Base-by-base conservation (phyloP, 139 green algal species). In the Chlamydomonas applanata region DNA sequence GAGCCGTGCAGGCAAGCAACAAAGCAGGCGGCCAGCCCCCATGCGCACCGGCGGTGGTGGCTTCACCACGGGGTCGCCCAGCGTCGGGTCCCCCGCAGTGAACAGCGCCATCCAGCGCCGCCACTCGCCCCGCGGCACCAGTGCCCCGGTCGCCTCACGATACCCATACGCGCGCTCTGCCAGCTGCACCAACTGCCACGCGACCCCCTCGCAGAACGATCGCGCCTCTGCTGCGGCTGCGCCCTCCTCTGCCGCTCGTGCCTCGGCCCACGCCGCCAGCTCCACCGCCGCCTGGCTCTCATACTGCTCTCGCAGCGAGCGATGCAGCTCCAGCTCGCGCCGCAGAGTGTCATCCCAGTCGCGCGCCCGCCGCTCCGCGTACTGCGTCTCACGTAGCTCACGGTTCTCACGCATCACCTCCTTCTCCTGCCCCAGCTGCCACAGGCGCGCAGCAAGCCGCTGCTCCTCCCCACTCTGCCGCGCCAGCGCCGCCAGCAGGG, bases 341-440 rank as follows among this genome's bases (percentile, higher is more conserved):
- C 45, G 69, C 44, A 92, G 69, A 0, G 85, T 76, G 32, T 87
- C 76, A 24, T 85, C 73, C 81, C 76, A 86, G 59, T 94, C 89
- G 16, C 61, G 32, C 45, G 90, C 85, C 1, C 87, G 75, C 30
- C 81, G 81, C 71, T 87, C 86, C 19, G 81, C 82, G 70, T 92
- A 91, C 81, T 92, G 86, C 72, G 80, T 54, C 73, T 93, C 86
- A 0, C 86, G 78, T 74, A 90, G 65, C 62, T 71, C 32, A 22
- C 90, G 84, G 81, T 91, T 86, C 60, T 85, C 85, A 17, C 76
- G 69, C 85, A 93, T 89, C 40, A 87, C 85, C 73, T 84, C 79
- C 76, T 90, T 84, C 64, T 89, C 86, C 56, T 87, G 84, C 30
- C 67, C 57, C 35, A 92, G 71, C 81, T 88, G 81, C 74, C 80